These are phyloP conservation scores for Quercus glauca DNA, from an alignment of 306 rosid genomes.

Conservation along the genomic window DNA sequence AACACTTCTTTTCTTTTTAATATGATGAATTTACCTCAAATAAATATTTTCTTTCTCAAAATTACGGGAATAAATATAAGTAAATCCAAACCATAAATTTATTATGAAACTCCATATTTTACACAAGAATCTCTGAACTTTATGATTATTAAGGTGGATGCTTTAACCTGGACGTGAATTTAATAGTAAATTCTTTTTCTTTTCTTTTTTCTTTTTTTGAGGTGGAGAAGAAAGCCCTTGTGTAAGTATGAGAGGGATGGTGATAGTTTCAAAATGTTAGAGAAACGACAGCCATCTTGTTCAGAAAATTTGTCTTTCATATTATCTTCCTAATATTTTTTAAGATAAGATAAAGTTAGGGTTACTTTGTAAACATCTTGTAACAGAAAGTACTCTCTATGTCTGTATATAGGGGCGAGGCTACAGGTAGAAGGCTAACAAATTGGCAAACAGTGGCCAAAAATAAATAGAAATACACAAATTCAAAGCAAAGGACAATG, in stretches of 20 bases:
- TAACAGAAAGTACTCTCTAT: conserved; percentile 3
- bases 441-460: conserved; percentile 20
- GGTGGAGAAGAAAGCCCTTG: conserved; percentile 12
- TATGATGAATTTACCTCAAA: too few species aligned
- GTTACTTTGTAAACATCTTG: conserved; percentile 20
- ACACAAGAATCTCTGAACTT: too few species aligned
- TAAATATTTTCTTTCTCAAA: too few species aligned
- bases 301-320: conserved; percentile 4
- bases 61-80: too few species aligned
- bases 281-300: conserved; percentile 31
- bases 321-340: not conserved
- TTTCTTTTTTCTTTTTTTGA: not conserved
- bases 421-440: conserved; percentile 16
- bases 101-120: too few species aligned
- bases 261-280: conserved; percentile 17
- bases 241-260: conserved; percentile 30
- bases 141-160: too few species aligned
- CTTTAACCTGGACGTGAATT: not conserved
- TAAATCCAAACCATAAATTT: too few species aligned
- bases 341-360: conserved; percentile 13
- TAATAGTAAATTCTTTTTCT: not conserved
- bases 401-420: conserved; percentile 9
- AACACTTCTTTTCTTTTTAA: too few species aligned
- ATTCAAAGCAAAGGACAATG: conserved; percentile 22
- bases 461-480: not conserved